Conservation (phyloP, 2,329 filamentous ascomycete genomes). For the Cyphellophora europaea region DNA sequence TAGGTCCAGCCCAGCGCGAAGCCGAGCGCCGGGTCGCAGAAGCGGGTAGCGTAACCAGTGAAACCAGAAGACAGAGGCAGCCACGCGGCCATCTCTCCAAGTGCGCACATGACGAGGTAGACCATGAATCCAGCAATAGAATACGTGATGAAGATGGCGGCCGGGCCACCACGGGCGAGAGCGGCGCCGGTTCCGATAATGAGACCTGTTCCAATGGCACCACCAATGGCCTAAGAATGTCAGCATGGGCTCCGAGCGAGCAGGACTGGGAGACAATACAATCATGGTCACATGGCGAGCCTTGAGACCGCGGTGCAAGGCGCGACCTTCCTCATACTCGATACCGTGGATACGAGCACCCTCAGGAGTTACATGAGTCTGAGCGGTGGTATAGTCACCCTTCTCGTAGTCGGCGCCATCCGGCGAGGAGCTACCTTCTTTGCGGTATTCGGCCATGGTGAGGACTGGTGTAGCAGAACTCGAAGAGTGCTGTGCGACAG, state of each 20-base stretch:
- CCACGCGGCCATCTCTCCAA: constrained; percentile 81
- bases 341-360: constrained; percentile 64
- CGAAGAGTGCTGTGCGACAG: too few species aligned
- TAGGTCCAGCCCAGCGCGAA: constrained; percentile 66
- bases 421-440: not conserved
- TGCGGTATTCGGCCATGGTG: not conserved
- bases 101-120: constrained; percentile 70
- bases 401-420: not conserved
- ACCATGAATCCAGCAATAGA: constrained; percentile 47
- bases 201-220: constrained; percentile 33
- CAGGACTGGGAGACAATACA: constrained; percentile 17
- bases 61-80: constrained; percentile 70
- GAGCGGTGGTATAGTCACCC: constrained; percentile 16
- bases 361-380: not conserved
- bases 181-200: constrained; percentile 64
- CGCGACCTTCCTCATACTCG: constrained; percentile 76
- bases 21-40: constrained; percentile 70
- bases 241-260: not conserved
- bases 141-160: constrained; percentile 34
- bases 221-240: constrained; percentile 27
- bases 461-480: too few species aligned
- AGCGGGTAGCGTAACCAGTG: constrained; percentile 69
- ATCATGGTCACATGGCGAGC: constrained; percentile 34
- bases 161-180: constrained; percentile 39
- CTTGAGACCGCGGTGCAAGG: constrained; percentile 40